Evolutionary conservation across 345 rosid genomes (phyloP).

Genomic region (Erodium maritimum): DNA sequence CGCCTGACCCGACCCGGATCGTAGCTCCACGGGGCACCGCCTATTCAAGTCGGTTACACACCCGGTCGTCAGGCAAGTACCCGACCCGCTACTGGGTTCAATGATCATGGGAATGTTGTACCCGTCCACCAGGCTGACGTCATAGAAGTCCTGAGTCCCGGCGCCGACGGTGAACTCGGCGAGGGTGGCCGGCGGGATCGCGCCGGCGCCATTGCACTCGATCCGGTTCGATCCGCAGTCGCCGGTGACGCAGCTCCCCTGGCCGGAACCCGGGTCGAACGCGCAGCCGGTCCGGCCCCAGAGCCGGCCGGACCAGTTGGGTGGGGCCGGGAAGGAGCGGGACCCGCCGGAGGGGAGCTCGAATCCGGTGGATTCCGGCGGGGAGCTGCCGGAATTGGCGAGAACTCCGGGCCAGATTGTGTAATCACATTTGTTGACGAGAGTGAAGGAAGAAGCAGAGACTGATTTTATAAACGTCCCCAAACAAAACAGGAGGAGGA

Average conservation of each 20-base stretch:
- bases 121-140: slow-evolving; percentile 32
- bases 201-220: slow-evolving; percentile 74
- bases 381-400: slow-evolving; percentile 55
- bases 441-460: slow-evolving; percentile 24
- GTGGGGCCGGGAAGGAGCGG: slow-evolving; percentile 41
- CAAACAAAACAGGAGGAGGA: too few species aligned
- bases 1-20: slow-evolving; percentile 33
- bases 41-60: slow-evolving; percentile 65
- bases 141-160: slow-evolving; percentile 22
- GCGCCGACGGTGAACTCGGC: slow-evolving; percentile 84
- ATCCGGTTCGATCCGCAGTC: slow-evolving; percentile 73
- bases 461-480: too few species aligned
- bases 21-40: slow-evolving; percentile 67
- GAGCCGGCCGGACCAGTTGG: slow-evolving; percentile 87
- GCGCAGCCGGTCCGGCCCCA: slow-evolving; percentile 86
- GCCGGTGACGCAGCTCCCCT: slow-evolving; percentile 65
- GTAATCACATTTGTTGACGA: slow-evolving; percentile 60
- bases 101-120: slow-evolving; percentile 23
- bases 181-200: slow-evolving; percentile 69
- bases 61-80: slow-evolving; percentile 63
- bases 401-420: slow-evolving; percentile 86
- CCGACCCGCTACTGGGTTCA: slow-evolving; percentile 43
- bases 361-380: slow-evolving; percentile 77
- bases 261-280: slow-evolving; percentile 37
- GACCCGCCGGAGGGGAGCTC: slow-evolving; percentile 54